A percentile compares a stretch with the other conserved stretches of the same genome.
phyloP scores from a whole-genome alignment of 306 rosid genomes.

The Lupinus albus region DNA sequence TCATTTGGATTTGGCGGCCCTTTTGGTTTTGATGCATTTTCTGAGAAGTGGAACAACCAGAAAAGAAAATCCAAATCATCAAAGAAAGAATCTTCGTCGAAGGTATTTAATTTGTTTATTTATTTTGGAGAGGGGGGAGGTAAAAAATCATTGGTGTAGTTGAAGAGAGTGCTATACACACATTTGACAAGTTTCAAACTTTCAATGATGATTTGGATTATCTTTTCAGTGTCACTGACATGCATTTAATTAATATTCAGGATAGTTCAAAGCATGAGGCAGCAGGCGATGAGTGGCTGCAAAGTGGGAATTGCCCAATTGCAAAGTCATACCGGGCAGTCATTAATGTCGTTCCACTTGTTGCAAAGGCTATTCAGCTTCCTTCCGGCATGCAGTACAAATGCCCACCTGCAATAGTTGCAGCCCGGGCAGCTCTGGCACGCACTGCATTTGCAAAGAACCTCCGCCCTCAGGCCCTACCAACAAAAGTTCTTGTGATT shows the following conservation, averaged over 20 bases:
- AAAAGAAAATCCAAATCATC: conserved; percentile 74
- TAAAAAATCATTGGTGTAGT: neutral
- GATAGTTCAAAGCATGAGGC: conserved; percentile 83
- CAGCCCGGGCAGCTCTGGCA: conserved; percentile 91
- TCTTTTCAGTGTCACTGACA: conserved; percentile 30
- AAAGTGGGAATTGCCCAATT: conserved; percentile 84
- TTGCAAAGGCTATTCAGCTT: conserved; percentile 83
- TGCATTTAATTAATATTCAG: conserved; percentile 52
- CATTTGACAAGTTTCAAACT: conserved; percentile 4
- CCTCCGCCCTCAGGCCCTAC: conserved; percentile 91
- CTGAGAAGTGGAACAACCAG: conserved; percentile 77
- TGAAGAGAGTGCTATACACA: neutral
- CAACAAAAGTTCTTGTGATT: conserved; percentile 87
- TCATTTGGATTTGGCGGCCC: conserved; percentile 94
- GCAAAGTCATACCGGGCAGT: conserved; percentile 96
- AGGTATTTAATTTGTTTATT: conserved; percentile 47
- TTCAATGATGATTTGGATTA: conserved; percentile 24
- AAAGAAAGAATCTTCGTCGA: conserved; percentile 69
- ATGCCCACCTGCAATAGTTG: conserved; percentile 84
- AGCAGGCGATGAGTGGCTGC: conserved; percentile 80
- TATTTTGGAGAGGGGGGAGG: neutral
- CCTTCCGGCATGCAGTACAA: conserved; percentile 75
- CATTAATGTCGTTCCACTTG: conserved; percentile 79
- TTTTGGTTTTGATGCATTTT: conserved; percentile 79
- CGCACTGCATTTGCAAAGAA: conserved; percentile 87